phyloP scores from a whole-genome alignment of 1,284 basidiomycete species.

The Cutaneotrichosporon cavernicola region DNA sequence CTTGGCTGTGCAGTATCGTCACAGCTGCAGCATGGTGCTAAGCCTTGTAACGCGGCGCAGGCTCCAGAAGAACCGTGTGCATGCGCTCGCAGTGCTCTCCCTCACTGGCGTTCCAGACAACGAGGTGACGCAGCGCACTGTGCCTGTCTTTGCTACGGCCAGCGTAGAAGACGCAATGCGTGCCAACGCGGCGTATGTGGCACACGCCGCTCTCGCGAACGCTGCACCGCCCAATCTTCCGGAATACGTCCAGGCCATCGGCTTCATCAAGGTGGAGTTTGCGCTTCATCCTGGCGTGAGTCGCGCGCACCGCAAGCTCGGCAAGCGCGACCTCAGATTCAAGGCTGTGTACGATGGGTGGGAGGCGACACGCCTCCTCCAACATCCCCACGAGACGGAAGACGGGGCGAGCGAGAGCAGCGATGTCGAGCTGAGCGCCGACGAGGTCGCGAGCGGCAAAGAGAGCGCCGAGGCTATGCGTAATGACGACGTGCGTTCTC shows the following conservation, averaged over 20 bases:
- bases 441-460: constrained; percentile 11
- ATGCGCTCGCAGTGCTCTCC: constrained; percentile 40
- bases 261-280: constrained; percentile 38
- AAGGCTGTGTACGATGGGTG: constrained; percentile 49
- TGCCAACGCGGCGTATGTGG: constrained; percentile 13
- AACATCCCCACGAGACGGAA: constrained; percentile 6
- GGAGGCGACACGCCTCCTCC: constrained; percentile 31
- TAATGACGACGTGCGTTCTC: constrained; percentile 29
- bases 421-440: constrained; percentile 15
- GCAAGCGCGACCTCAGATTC: constrained; percentile 45
- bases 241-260: constrained; percentile 25
- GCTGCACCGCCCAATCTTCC: background rate
- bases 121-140: constrained; percentile 22
- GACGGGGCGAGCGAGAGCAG: constrained; percentile 3
- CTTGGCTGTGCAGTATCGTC: constrained; percentile 50
- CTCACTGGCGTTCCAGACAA: constrained; percentile 42
- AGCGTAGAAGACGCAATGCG: constrained; percentile 35
- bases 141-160: constrained; percentile 43
- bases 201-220: background rate
- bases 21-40: constrained; percentile 49
- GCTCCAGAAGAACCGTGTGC: constrained; percentile 43
- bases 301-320: constrained; percentile 42
- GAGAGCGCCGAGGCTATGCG: constrained; percentile 20
- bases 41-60: constrained; percentile 33
- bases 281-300: constrained; percentile 44